These are phyloP conservation scores for Phytophthora rubi DNA, from an alignment of 352 stramenopile genomes.

Conservation along the genomic window DNA sequence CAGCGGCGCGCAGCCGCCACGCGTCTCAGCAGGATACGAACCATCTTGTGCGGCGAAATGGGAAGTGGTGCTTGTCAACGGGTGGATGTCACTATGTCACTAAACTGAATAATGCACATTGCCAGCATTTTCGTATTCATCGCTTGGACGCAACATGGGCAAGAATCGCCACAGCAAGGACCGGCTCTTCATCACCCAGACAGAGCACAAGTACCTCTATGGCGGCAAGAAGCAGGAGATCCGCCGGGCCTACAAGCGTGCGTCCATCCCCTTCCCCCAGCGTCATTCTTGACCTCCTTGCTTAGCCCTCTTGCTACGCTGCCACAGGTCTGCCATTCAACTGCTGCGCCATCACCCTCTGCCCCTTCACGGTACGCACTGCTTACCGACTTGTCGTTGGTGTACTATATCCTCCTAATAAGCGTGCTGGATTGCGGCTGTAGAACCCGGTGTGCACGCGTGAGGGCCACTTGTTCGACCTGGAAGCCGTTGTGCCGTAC, in stretches of 20 bases:
- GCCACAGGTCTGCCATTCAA: constrained; percentile 94
- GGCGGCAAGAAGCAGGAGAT: constrained; percentile 92
- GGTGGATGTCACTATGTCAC: neutral
- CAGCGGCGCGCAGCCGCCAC: constrained; percentile 24
- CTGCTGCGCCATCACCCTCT: constrained; percentile 97
- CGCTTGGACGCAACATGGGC: constrained; percentile 56
- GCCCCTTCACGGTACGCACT: constrained; percentile 73
- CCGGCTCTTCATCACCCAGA: constrained; percentile 89
- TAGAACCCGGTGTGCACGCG: constrained; percentile 95
- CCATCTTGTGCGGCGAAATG: constrained; percentile 11
- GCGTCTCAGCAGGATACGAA: constrained; percentile 19
- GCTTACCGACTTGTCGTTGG: neutral
- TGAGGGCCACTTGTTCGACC: constrained; percentile 97
- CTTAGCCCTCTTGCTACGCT: neutral
- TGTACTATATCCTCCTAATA: constrained; percentile 1
- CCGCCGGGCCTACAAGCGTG: constrained; percentile 79
- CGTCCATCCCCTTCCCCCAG: neutral
- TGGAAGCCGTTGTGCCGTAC: constrained; percentile 96
- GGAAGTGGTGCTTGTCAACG: neutral
- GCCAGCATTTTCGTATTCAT: neutral
- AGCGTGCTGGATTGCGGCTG: neutral
- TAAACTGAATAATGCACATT: constrained; percentile 9
- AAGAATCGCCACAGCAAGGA: constrained; percentile 94
- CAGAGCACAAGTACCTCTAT: constrained; percentile 94
- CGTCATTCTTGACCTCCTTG: neutral